Evolutionary conservation across 1,284 basidiomycete genomes (phyloP).

Genomic region (Mycosarcoma maydis): DNA sequence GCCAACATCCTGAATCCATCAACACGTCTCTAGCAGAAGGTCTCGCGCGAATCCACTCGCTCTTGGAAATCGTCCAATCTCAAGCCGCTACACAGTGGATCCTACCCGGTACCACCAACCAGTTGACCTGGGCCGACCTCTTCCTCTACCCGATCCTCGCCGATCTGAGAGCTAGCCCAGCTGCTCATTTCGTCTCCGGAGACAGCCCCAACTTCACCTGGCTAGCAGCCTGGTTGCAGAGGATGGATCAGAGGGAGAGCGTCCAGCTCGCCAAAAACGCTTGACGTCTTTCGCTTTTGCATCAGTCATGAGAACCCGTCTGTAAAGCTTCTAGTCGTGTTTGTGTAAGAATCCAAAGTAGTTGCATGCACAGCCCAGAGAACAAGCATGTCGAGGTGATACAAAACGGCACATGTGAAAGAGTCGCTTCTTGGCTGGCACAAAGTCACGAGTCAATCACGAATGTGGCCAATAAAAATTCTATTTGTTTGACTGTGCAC

Average conservation of each 20-base stretch:
- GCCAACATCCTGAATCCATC: conserved; percentile 30
- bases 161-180: conserved; percentile 25
- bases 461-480: too few species aligned
- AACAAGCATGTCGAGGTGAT: too few species aligned
- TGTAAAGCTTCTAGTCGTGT: too few species aligned
- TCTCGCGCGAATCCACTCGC: conserved; percentile 3
- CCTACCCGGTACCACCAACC: too few species aligned
- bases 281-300: not conserved
- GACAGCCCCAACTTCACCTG: conserved; percentile 18
- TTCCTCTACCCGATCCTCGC: conserved; percentile 45
- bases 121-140: conserved; percentile 35
- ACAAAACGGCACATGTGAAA: too few species aligned
- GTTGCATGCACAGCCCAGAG: conserved; percentile 4
- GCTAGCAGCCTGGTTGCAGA: conserved; percentile 19
- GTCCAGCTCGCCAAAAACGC: conserved; percentile 8
- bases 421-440: too few species aligned
- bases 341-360: not conserved
- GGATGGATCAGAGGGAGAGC: conserved; percentile 20
- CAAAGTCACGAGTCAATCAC: too few species aligned
- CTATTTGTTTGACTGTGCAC: not conserved
- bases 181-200: conserved; percentile 5
- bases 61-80: conserved; percentile 31
- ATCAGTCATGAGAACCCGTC: too few species aligned
- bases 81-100: conserved; percentile 11
- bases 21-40: conserved; percentile 24